These are phyloP conservation scores for Lunasporangiospora selenospora DNA, from an alignment of 192 early-diverging fungal genomes.

Conservation along the genomic window DNA sequence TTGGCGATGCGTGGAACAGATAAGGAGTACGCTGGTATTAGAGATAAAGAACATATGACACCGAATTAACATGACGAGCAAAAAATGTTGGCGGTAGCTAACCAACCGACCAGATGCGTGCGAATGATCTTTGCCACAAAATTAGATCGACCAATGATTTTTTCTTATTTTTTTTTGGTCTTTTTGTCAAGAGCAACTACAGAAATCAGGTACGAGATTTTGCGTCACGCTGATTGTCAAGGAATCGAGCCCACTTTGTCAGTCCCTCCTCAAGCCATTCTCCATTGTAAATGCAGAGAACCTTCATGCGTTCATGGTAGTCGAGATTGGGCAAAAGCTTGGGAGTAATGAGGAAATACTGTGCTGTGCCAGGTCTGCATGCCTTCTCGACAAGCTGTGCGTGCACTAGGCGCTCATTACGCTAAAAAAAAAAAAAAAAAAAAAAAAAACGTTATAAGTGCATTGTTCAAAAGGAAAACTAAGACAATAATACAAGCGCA, in stretches of 20 bases:
- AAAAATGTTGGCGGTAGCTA: too few relatives aligned
- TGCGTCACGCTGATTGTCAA: slow-evolving; percentile 41
- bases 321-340: slow-evolving; percentile 94
- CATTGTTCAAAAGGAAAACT: too few relatives aligned
- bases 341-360: slow-evolving; percentile 99
- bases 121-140: too few relatives aligned
- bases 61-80: too few relatives aligned
- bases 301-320: slow-evolving; percentile 91
- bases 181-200: too few relatives aligned
- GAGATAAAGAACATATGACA: too few relatives aligned
- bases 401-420: slow-evolving; percentile 97
- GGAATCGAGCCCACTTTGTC: slow-evolving; percentile 22
- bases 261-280: slow-evolving; percentile 67
- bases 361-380: slow-evolving; percentile 69
- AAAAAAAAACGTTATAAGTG: not conserved
- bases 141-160: too few relatives aligned
- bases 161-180: too few relatives aligned
- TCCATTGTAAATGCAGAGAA: slow-evolving; percentile 95
- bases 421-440: slow-evolving; percentile 13
- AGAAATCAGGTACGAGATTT: too few relatives aligned
- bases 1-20: too few relatives aligned
- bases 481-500: not conserved
- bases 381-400: slow-evolving; percentile 86
- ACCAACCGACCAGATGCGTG: too few relatives aligned
- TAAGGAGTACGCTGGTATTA: too few relatives aligned